Evolutionary conservation across 169 alveolate genomes (phyloP).

Genomic region (Eimeria tenella): DNA sequence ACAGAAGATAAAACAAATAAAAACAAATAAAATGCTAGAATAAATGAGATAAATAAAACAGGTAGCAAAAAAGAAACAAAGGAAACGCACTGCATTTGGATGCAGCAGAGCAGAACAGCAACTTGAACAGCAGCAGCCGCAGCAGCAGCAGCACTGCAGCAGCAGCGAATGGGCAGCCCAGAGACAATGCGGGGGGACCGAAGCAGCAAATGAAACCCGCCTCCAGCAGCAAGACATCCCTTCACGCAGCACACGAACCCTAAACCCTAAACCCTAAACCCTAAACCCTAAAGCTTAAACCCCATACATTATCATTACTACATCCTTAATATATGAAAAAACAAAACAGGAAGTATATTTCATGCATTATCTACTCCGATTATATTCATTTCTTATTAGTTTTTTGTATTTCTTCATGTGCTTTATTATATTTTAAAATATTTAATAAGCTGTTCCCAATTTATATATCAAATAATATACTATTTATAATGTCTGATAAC

Average conservation of each 20-base stretch:
- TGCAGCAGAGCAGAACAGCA: not conserved
- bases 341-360: not conserved
- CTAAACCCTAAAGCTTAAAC: not conserved
- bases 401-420: too few relatives aligned
- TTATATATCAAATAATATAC: too few relatives aligned
- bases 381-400: too few relatives aligned
- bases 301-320: not conserved
- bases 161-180: conserved; percentile 2
- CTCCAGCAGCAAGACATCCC: conserved; percentile 37
- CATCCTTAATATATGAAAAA: not conserved
- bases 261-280: not conserved
- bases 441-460: too few relatives aligned
- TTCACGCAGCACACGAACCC: not conserved
- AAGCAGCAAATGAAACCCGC: conserved; percentile 39
- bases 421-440: too few relatives aligned
- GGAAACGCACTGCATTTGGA: conserved; percentile 26
- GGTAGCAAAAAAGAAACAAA: not conserved
- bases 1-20: not conserved
- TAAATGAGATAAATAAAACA: not conserved
- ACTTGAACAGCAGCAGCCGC: not conserved
- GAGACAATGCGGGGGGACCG: not conserved
- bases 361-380: too few relatives aligned
- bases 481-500: too few relatives aligned
- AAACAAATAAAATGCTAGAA: not conserved
- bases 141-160: conserved; percentile 6